These are phyloP conservation scores for Scheffersomyces titani DNA, from an alignment of 1,139 yeast species.

Conservation along the genomic window DNA sequence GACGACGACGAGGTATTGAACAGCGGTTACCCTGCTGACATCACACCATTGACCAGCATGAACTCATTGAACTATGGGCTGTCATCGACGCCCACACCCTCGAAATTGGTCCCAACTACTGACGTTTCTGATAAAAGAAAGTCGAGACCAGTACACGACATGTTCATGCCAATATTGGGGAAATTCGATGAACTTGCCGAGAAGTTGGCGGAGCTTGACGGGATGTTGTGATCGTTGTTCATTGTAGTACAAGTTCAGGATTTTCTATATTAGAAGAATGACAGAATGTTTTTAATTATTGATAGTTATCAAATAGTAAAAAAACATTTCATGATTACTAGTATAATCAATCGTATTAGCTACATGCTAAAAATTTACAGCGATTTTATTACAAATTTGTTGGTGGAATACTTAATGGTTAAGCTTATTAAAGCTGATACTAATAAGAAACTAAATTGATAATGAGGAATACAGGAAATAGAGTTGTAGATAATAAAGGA, in stretches of 20 bases:
- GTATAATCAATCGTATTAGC: not conserved
- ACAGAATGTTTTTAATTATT: not conserved
- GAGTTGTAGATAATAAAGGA: not conserved
- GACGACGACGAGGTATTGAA: slow-evolving; percentile 3
- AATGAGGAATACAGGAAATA: not conserved
- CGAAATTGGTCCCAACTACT: slow-evolving; percentile 5
- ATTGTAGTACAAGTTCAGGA: not conserved
- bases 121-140: slow-evolving; percentile 21
- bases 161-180: slow-evolving; percentile 51
- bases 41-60: slow-evolving; percentile 44
- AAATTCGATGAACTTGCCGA: slow-evolving; percentile 51
- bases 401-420: no score
- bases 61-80: slow-evolving; percentile 28
- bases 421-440: no score
- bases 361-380: no score
- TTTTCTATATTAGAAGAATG: not conserved
- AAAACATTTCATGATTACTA: no score
- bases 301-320: no score
- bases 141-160: slow-evolving; percentile 38
- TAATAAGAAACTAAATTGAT: no score
- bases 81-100: slow-evolving; percentile 5
- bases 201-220: slow-evolving; percentile 46
- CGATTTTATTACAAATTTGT: no score
- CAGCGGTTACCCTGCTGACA: slow-evolving; percentile 7
- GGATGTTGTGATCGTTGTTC: slow-evolving; percentile 10